Evolutionary conservation across 2,329 filamentous ascomycete species (phyloP), one percentile per base, ranked within the genome.

Genomic region (Exophiala phaeomuriformis): DNA sequence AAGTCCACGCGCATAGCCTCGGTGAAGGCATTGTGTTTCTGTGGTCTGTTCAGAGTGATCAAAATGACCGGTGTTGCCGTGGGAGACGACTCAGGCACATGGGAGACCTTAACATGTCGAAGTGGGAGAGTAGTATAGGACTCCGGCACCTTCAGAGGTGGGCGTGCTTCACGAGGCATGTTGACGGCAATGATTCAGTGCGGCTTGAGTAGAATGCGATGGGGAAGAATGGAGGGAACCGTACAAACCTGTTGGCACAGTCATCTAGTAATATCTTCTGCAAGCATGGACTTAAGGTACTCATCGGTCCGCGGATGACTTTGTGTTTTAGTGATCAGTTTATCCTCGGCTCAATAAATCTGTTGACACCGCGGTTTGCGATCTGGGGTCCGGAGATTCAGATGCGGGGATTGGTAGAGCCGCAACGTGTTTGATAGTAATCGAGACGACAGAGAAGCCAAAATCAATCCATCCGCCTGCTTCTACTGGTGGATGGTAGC

Each of bases 1-100:
- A 88, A 73, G 62, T 84, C 83, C 10, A 69, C 64, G 62, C 78
- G 77, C 82, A 88, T 87, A 9, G 69, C 72, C 19, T 75, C 71
- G 2, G 82, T 87, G 68, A 88, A 87, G 56, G 82, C 84, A 76
- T 88, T 88, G 69, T 83, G 75, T 55, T 81, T 80, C 7, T 71
- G 67, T 0, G 84, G 85, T 12, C 85, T 80, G 69, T 85, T 75
- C 39, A 88, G 76, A 1, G 79, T 79, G 33, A 87, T 67, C 57
- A 86, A 67, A 47, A 88, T 75, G 48, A 86, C 75, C 10, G 77
- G 77, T 1, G 83, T 86, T 9, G 79, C 76, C 2, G 75, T 70
- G 7, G 76, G 66, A 0, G 83, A 80, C 29, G 65, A 68, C 0
- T 61, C 61, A 4, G 70, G 71, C 39, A 72, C 64, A 49, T 73